A percentile compares a stretch with the other conserved stretches of the same genome.
Evolutionary conservation across 768 basidiomycete species (phyloP).

Genomic region (Tephrocybe sp.): DNA sequence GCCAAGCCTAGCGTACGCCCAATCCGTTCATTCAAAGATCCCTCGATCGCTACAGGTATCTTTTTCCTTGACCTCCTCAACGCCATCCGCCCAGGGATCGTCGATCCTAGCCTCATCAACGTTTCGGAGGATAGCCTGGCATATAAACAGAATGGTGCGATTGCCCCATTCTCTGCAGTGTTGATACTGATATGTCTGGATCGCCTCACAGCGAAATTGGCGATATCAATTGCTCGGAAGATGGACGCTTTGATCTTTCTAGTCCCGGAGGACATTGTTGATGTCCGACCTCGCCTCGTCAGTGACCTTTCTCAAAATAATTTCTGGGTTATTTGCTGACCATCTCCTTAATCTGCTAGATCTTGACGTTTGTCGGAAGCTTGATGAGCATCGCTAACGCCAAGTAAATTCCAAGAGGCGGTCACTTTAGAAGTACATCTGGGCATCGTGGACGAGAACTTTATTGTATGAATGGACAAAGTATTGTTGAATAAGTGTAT

Average conservation of each 20-base stretch:
- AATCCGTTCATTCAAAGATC: slow-evolving; percentile 95
- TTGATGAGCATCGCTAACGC: slow-evolving; percentile 70
- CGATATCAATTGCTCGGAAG: slow-evolving; percentile 98
- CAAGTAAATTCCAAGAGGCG: slow-evolving; percentile 5
- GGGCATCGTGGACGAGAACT: background rate
- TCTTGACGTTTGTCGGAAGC: slow-evolving; percentile 94
- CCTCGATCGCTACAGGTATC: slow-evolving; percentile 79
- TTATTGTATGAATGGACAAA: too few species aligned
- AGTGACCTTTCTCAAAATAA: slow-evolving; percentile 23
- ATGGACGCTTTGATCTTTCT: slow-evolving; percentile 95
- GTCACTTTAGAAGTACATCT: too few species aligned
- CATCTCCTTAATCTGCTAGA: slow-evolving; percentile 39
- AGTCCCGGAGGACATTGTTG: slow-evolving; percentile 96
- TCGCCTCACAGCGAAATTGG: slow-evolving; percentile 74
- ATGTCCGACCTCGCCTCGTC: slow-evolving; percentile 87
- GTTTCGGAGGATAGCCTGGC: slow-evolving; percentile 58
- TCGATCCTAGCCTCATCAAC: slow-evolving; percentile 75
- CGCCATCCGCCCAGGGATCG: slow-evolving; percentile 89
- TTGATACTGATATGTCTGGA: slow-evolving; percentile 2
- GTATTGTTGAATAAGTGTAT: background rate
- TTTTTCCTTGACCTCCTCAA: slow-evolving; percentile 95
- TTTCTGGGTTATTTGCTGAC: background rate
- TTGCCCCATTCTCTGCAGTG: background rate
- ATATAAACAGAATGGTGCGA: slow-evolving; percentile 87
- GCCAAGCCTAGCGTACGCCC: slow-evolving; percentile 54